Percentiles rank a stretch among this genome's conserved stretches.
Evolutionary conservation across 352 stramenopile species (phyloP).

Genomic region (Phytophthora parvispora): DNA sequence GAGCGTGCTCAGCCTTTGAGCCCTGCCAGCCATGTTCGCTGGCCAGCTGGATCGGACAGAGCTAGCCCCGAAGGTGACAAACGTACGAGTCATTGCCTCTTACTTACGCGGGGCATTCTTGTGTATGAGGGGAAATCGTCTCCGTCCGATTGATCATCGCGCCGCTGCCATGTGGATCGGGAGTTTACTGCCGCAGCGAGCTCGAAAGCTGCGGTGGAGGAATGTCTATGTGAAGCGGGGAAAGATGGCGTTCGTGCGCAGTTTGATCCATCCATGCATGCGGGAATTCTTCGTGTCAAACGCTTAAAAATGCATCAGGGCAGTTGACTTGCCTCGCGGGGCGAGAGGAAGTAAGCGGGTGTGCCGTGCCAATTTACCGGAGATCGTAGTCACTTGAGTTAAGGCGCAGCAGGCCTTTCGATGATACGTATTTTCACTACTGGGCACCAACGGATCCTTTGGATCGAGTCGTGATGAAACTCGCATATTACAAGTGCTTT

Average conservation of each 20-base stretch:
- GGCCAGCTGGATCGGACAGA: constrained; percentile 37
- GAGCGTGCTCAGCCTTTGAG: constrained; percentile 29
- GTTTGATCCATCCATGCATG: neutral
- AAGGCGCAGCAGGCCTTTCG: too few relatives aligned
- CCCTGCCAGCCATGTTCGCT: constrained; percentile 27
- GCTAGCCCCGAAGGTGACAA: constrained; percentile 29
- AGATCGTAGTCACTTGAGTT: neutral
- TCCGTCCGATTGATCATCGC: neutral
- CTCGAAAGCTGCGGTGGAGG: neutral
- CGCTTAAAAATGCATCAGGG: constrained; percentile 1
- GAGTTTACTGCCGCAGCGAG: neutral
- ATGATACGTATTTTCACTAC: too few relatives aligned
- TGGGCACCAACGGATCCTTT: neutral
- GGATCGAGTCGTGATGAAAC: neutral
- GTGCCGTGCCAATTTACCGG: neutral
- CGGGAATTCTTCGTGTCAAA: neutral
- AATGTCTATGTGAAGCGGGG: neutral
- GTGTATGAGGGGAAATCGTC: constrained; percentile 19
- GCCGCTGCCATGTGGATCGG: neutral
- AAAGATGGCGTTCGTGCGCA: neutral
- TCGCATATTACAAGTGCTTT: constrained; percentile 27
- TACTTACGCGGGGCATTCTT: constrained; percentile 19
- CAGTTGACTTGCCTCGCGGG: constrained; percentile 3
- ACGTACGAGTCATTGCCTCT: constrained; percentile 6
- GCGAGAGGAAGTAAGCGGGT: constrained; percentile 7